These are phyloP conservation scores for Diaporthe citriasiana DNA, from an alignment of 2,329 filamentous ascomycete genomes.

Conservation along the genomic window DNA sequence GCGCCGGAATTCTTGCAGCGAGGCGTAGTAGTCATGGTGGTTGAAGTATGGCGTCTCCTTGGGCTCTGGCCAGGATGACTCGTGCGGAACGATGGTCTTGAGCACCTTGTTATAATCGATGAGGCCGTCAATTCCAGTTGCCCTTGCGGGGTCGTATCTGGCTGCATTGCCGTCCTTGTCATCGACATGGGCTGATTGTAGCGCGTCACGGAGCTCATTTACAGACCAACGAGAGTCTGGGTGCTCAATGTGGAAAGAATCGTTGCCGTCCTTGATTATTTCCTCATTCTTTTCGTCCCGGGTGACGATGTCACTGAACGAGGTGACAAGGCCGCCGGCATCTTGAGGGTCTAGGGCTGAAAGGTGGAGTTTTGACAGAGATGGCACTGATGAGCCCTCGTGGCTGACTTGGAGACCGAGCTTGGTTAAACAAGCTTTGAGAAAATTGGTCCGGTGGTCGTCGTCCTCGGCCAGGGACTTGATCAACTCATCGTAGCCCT, in stretches of 20 bases:
- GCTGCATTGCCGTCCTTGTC: slow-evolving; percentile 34
- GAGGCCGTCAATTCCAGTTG: slow-evolving; percentile 67
- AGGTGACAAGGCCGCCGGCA: slow-evolving; percentile 76
- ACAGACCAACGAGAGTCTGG: slow-evolving; percentile 73
- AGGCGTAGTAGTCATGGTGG: slow-evolving; percentile 82
- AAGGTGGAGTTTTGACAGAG: slow-evolving; percentile 86
- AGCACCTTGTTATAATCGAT: slow-evolving; percentile 80
- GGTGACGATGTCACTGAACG: slow-evolving; percentile 77
- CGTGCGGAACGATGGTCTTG: slow-evolving; percentile 82
- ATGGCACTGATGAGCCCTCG: slow-evolving; percentile 78
- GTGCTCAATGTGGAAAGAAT: slow-evolving; percentile 84
- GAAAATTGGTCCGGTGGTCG: slow-evolving; percentile 76
- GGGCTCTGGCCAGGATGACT: slow-evolving; percentile 74
- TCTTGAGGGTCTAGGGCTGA: slow-evolving; percentile 77
- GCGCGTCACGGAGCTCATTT: slow-evolving; percentile 65
- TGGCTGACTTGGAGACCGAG: slow-evolving; percentile 84
- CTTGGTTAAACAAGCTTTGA: slow-evolving; percentile 84
- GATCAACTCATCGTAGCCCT: slow-evolving; percentile 79
- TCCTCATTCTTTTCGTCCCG: slow-evolving; percentile 73
- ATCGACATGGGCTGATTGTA: slow-evolving; percentile 56
- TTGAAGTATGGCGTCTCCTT: slow-evolving; percentile 90
- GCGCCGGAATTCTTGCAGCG: slow-evolving; percentile 75
- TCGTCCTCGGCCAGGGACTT: slow-evolving; percentile 78
- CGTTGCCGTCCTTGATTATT: slow-evolving; percentile 83
- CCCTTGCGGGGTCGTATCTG: slow-evolving; percentile 39